A percentile compares a stretch with the other conserved stretches of the same genome.
phyloP scores from a whole-genome alignment of 805 yeast genomes.

The Metschnikowia cerradonensis region DNA sequence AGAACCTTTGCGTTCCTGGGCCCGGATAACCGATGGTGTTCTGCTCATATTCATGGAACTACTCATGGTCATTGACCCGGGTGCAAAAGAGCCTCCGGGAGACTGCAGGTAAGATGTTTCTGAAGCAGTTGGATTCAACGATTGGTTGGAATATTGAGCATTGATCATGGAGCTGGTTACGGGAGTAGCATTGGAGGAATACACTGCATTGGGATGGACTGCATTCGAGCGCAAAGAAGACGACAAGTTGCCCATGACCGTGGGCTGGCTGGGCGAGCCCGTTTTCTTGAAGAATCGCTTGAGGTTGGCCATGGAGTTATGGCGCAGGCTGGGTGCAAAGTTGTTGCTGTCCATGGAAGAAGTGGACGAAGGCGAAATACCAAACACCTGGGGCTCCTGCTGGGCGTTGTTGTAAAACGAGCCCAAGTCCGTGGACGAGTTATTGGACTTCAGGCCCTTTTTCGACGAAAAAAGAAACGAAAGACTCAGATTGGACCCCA shows the following conservation, averaged over 20 bases:
- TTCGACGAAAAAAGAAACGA: constrained; percentile 45
- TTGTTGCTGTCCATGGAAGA: constrained; percentile 35
- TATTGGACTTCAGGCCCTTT: constrained; percentile 33
- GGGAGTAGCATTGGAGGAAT: constrained; percentile 15
- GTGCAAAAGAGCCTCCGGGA: constrained; percentile 21
- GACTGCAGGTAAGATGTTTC: constrained; percentile 35
- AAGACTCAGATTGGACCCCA: constrained; percentile 45
- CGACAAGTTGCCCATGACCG: constrained; percentile 21
- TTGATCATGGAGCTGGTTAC: constrained; percentile 23
- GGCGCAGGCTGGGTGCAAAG: constrained; percentile 39
- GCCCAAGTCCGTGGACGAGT: constrained; percentile 40
- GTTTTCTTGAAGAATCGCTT: constrained; percentile 64
- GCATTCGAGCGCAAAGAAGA: constrained; percentile 21
- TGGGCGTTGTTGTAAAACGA: constrained; percentile 34
- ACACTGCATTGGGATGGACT: constrained; percentile 6
- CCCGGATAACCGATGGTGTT: constrained; percentile 29
- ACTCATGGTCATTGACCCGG: constrained; percentile 14
- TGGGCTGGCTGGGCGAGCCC: constrained; percentile 18
- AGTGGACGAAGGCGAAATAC: constrained; percentile 31
- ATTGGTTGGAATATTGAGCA: constrained; percentile 26
- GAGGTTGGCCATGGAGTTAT: constrained; percentile 75
- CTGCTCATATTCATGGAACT: constrained; percentile 22
- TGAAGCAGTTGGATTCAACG: constrained; percentile 31
- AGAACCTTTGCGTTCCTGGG: constrained; percentile 35
- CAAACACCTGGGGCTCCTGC: constrained; percentile 14